Evolutionary conservation across 2,329 filamentous ascomycete genomes (phyloP).

Genomic region (Didymella lethalis): DNA sequence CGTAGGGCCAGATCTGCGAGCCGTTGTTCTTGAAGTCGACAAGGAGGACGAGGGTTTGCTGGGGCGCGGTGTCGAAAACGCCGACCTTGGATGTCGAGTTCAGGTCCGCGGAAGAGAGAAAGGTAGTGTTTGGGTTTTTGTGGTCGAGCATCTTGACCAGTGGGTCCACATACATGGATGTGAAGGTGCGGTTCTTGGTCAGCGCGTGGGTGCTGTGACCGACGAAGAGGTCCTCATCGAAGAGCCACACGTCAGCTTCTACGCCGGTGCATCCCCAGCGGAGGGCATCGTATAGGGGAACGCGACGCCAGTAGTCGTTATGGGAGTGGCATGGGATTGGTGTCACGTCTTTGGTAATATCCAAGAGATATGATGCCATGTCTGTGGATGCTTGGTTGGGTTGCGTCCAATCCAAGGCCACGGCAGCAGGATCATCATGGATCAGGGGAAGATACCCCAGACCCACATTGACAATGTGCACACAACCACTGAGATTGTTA

Average conservation of each 20-base stretch:
- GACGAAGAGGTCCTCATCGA: conserved; percentile 62
- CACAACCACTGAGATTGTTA: conserved; percentile 49
- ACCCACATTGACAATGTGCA: conserved; percentile 53
- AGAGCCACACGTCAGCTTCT: conserved; percentile 66
- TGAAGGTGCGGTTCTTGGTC: conserved; percentile 57
- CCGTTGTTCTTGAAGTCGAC: conserved; percentile 60
- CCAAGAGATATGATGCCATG: conserved; percentile 50
- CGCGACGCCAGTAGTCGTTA: conserved; percentile 66
- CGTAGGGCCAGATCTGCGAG: conserved; percentile 46
- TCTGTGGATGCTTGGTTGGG: conserved; percentile 48
- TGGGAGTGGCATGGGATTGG: conserved; percentile 64
- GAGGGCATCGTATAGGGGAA: conserved; percentile 64
- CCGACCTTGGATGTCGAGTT: conserved; percentile 50
- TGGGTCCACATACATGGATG: conserved; percentile 62
- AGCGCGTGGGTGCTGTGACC: conserved; percentile 61
- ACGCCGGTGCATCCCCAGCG: conserved; percentile 63
- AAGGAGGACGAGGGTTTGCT: conserved; percentile 60
- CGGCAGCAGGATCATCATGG: conserved; percentile 46
- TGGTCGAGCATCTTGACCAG: conserved; percentile 58
- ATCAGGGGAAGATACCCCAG: conserved; percentile 49
- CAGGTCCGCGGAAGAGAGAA: conserved; percentile 32
- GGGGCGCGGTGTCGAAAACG: conserved; percentile 60
- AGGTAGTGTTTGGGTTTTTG: conserved; percentile 56
- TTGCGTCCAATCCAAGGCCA: conserved; percentile 52
- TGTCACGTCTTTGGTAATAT: conserved; percentile 59